Conservation (phyloP, 306 rosid species). For the Hippophae tibetana region DNA sequence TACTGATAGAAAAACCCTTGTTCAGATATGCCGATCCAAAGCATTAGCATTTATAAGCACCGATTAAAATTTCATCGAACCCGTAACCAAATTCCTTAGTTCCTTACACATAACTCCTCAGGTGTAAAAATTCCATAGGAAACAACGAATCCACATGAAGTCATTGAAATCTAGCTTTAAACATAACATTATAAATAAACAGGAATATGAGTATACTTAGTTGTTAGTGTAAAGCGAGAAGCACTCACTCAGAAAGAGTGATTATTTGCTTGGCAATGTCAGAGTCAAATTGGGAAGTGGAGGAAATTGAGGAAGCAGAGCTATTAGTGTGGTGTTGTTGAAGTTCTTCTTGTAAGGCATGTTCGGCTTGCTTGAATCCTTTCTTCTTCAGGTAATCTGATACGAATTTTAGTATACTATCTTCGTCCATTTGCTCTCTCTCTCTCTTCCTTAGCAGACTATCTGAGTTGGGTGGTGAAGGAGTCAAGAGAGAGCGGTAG, state of each 20-base stretch:
- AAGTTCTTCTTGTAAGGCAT: slow-evolving; percentile 60
- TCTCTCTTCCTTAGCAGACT: neutral
- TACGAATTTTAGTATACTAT: slow-evolving; percentile 47
- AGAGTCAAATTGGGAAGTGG: slow-evolving; percentile 36
- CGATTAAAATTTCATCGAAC: too few relatives aligned
- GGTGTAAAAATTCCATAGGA: too few relatives aligned
- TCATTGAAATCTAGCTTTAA: neutral
- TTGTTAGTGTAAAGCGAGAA: neutral
- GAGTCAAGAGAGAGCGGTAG: too few relatives aligned
- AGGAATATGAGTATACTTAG: neutral
- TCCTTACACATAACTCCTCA: too few relatives aligned
- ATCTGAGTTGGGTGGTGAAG: too few relatives aligned
- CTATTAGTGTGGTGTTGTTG: slow-evolving; percentile 32
- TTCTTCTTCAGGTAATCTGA: slow-evolving; percentile 52
- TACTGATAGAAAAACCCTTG: too few relatives aligned
- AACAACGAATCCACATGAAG: neutral
- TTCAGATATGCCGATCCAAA: too few relatives aligned
- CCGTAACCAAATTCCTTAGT: too few relatives aligned
- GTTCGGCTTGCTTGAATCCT: slow-evolving; percentile 64
- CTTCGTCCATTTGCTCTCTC: slow-evolving; percentile 48
- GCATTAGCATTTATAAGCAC: too few relatives aligned
- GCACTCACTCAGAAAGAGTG: slow-evolving; percentile 49
- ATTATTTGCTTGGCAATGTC: slow-evolving; percentile 56
- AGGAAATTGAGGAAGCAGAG: slow-evolving; percentile 24
- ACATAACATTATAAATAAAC: neutral